Evolutionary conservation across 768 basidiomycete genomes (phyloP), one percentile per base, ranked within the genome.

Genomic region (Grammothele lineata): DNA sequence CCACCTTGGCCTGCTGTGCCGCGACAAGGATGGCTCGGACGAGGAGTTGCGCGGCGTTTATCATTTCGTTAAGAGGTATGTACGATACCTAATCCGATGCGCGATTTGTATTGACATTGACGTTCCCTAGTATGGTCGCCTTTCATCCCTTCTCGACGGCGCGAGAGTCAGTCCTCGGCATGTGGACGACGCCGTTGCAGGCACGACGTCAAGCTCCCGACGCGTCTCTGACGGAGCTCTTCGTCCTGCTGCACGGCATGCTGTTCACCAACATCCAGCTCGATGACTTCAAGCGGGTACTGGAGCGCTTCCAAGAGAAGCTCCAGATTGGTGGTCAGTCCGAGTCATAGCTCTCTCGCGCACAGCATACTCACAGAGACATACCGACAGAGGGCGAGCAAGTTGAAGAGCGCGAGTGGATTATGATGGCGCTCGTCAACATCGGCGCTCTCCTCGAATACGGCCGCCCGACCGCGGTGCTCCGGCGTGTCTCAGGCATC

Each of bases 211-310:
- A 83, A 15, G 74, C 76, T 10, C 85, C 93, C 2, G 92, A 95
- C 54, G 80, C 87, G 5, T 72, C 70, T 2, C 76, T 75, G 0
- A 66, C 85, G 0, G 92, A 93, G 21, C 75, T 96, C 0, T 99
- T 98, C 55, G 80, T 97, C 25, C 79, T 92, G 10, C 72, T 99
- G 0, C 96, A 98, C 49, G 94, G 96, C 22, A 94, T 97, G 92
- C 75, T 99, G 1, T 97, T 97, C 69, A 98, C 96, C 12, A 85
- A 88, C 54, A 92, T 96, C 53, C 79, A 93, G 54, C 80, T 99
- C 22, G 96, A 99, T 63, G 88, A 93, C 62, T 98, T 98, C 61
- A 68, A 78, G 35, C 74, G 83, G 11, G 84, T 85, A 0, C 77
- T 93, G 21, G 86, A 85, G 1, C 85, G 92, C 18, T 88, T 94